Evolutionary conservation across 2,329 filamentous ascomycete genomes (phyloP).

Genomic region (Domatiomyces globalis): DNA sequence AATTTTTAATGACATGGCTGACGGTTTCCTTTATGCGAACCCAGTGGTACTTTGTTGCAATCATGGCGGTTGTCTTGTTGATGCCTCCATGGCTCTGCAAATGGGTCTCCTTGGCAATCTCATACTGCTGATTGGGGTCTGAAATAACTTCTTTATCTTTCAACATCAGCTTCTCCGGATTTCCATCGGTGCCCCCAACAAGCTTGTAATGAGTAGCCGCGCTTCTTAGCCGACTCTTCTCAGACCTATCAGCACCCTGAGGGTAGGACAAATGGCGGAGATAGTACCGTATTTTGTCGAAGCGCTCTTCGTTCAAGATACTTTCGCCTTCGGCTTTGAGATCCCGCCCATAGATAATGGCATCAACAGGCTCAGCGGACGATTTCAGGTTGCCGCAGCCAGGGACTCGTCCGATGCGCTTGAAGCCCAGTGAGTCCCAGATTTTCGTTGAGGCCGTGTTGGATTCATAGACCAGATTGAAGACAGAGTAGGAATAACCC

Average conservation of each 20-base stretch:
- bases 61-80: constrained; percentile 92
- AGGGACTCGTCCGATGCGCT: constrained; percentile 73
- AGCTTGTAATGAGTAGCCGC: constrained; percentile 94
- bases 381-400: constrained; percentile 56
- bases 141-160: constrained; percentile 96
- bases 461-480: constrained; percentile 89
- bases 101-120: constrained; percentile 70
- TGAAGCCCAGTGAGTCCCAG: constrained; percentile 86
- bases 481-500: constrained; percentile 84
- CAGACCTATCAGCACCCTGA: constrained; percentile 78
- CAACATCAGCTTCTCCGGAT: constrained; percentile 68
- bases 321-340: constrained; percentile 55
- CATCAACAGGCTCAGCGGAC: constrained; percentile 55
- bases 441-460: constrained; percentile 81
- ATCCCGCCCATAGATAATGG: constrained; percentile 61
- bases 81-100: constrained; percentile 71
- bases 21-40: constrained; percentile 96
- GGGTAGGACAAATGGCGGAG: constrained; percentile 91
- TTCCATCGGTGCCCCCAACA: constrained; percentile 35
- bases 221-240: constrained; percentile 86
- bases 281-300: constrained; percentile 97
- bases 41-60: constrained; percentile 93
- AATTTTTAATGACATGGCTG: constrained; percentile 84
- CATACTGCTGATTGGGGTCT: constrained; percentile 77
- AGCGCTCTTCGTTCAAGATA: constrained; percentile 83